Evolutionary conservation across 2,329 filamentous ascomycete genomes (phyloP), one percentile per base, ranked within the genome.

Genomic region (Clathrospora elynae): DNA sequence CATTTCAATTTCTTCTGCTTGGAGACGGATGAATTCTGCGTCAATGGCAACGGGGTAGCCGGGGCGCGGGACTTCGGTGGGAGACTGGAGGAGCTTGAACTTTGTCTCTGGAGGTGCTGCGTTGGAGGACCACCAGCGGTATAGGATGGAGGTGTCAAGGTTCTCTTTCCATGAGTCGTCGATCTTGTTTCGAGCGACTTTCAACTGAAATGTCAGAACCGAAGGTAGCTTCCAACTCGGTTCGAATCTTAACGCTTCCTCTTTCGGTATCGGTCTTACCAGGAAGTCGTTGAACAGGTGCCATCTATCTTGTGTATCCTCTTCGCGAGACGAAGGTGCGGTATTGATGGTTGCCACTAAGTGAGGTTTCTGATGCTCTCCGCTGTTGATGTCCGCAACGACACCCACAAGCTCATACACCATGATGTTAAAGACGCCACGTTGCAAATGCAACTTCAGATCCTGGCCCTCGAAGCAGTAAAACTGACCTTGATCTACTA

Each of bases 241-340:
- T 49, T 92, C 91, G 70, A 97, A 99, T 16, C 86, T 84, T 12
- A 97, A 76, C 0, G 92, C 95, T 66, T 99, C 92, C 49, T 90
- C 85, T 18, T 82, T 80, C 20, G 85, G 82, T 11, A 96, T 82
- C 7, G 86, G 84, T 9, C 88, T 83, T 14, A 99, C 95, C 23
- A 96, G 73, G 62, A 99, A 99, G 71, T 99, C 93, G 59, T 99
- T 99, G 75, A 99, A 96, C 1, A 99, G 73, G 71, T 97, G 90
- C 95, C 95, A 99, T 57, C 86, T 85, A 60, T 82, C 86, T 51
- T 83, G 79, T 3, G 74, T 75, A 1, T 82, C 78, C 0, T 79
- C 67, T 28, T 80, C 76, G 0, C 78, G 75, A 40, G 83, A 82
- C 0, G 87, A 83, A 36, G 89, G 83, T 9, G 81, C 81, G 43